Base-by-base conservation (phyloP, 495 filamentous ascomycete species). In the Hypoxylon intermedium region DNA sequence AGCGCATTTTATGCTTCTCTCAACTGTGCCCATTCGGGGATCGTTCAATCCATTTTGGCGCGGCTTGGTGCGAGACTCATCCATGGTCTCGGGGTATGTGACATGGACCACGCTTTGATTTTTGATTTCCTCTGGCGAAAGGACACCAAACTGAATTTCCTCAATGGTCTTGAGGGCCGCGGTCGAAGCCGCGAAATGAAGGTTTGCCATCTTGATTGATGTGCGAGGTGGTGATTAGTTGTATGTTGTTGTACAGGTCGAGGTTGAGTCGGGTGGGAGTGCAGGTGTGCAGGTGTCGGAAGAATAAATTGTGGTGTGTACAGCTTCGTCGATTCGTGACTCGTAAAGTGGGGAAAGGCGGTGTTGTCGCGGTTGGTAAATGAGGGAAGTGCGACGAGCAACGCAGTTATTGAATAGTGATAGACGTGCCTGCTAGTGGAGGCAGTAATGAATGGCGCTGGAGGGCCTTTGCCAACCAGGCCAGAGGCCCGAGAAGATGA, bases 61-160 rank as follows among this genome's bases (percentile, higher is more conserved):
- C 36, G 94, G 94, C 59, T 88, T 87, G 56, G 89, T 87, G 53
- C 89, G 86, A 65, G 88, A 87, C 74, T 98, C 95, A 67, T 99
- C 94, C 95, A 98, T 96, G 6, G 94, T 98, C 82, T 99, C 94
- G 1, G 94, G 92, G 68, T 97, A 97, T 72, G 91, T 80, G 58
- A 99, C 91, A 67, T 92, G 89, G 24, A 85, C 87, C 42, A 97
- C 93, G 77, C 92, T 97, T 91, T 96, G 93, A 56, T 85, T 89
- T 79, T 98, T 98, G 77, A 97, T 95, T 75, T 99, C 95, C 71
- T 98, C 93, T 1, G 95, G 94, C 13, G 92, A 93, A 68, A 97
- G 80, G 57, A 99, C 86, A 67, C 94, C 94, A 75, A 99, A 99
- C 79, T 98, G 95, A 61, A 99, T 96, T 83, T 98, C 94, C 82